These are phyloP conservation scores for Trichoderma sp. DNA, from an alignment of 2,329 filamentous ascomycete genomes.

Conservation along the genomic window DNA sequence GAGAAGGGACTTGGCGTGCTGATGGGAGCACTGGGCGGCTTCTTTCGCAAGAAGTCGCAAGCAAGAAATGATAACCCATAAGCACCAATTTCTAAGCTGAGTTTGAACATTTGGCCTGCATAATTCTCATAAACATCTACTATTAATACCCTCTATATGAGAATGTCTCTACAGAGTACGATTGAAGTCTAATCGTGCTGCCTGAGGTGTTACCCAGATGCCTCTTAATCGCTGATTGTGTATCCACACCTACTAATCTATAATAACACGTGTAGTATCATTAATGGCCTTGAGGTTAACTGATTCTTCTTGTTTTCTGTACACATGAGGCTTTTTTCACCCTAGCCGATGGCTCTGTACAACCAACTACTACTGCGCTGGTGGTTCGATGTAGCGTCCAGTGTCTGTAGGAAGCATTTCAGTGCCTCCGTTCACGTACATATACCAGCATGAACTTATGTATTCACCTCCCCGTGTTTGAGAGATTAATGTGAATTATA, in stretches of 20 bases:
- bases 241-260: background rate
- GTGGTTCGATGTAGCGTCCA: background rate
- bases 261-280: background rate
- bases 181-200: background rate
- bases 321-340: background rate
- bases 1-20: slow-evolving; percentile 52
- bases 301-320: background rate
- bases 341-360: background rate
- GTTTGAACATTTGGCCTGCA: background rate
- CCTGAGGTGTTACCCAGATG: accelerated
- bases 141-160: background rate
- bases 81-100: background rate
- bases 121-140: background rate
- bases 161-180: background rate
- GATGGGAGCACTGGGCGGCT: slow-evolving; percentile 55
- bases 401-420: background rate
- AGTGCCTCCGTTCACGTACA: background rate
- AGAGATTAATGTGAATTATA: background rate
- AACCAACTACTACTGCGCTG: background rate
- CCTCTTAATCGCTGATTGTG: background rate
- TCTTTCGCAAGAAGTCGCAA: slow-evolving; percentile 53
- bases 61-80: background rate
- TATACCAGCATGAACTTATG: background rate
- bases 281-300: background rate
- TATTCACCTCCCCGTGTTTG: background rate